These are phyloP conservation scores for Micractinium conductrix DNA, from an alignment of 139 green algal species.

Conservation along the genomic window DNA sequence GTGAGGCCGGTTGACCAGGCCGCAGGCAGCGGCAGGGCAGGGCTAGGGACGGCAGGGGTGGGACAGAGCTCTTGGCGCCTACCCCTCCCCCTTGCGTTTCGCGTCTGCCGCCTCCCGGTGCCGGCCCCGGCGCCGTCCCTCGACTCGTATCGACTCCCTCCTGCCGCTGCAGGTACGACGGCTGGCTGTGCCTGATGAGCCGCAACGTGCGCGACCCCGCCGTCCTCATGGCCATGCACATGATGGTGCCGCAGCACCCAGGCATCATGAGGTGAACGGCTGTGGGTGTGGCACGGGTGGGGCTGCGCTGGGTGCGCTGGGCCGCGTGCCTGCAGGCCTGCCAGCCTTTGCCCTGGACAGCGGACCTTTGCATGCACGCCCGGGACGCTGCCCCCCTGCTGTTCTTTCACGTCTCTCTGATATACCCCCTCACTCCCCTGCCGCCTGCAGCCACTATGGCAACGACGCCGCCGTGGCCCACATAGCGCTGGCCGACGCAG, in stretches of 20 bases:
- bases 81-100: too few species aligned
- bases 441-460: slow-evolving; percentile 12
- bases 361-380: too few species aligned
- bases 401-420: too few species aligned
- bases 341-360: too few species aligned
- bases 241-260: slow-evolving; percentile 10
- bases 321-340: too few species aligned
- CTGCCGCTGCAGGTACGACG: slow-evolving; percentile 18
- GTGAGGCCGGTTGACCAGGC: not conserved
- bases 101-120: not conserved
- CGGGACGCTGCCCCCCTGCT: too few species aligned
- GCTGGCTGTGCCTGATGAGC: slow-evolving; percentile 21
- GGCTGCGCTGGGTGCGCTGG: too few species aligned
- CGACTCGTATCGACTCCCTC: not conserved
- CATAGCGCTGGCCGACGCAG: not conserved
- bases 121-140: not conserved
- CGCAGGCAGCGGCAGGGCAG: too few species aligned
- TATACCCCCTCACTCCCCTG: not conserved
- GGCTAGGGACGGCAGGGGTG: too few species aligned
- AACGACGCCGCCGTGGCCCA: not conserved
- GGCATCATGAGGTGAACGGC: slow-evolving; percentile 8
- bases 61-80: too few species aligned
- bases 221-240: slow-evolving; percentile 26
- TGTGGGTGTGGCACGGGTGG: too few species aligned
- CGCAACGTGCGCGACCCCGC: slow-evolving; percentile 29